Conservation (phyloP, 1,139 yeast species). For the Debaryomycetaceae sp. region DNA sequence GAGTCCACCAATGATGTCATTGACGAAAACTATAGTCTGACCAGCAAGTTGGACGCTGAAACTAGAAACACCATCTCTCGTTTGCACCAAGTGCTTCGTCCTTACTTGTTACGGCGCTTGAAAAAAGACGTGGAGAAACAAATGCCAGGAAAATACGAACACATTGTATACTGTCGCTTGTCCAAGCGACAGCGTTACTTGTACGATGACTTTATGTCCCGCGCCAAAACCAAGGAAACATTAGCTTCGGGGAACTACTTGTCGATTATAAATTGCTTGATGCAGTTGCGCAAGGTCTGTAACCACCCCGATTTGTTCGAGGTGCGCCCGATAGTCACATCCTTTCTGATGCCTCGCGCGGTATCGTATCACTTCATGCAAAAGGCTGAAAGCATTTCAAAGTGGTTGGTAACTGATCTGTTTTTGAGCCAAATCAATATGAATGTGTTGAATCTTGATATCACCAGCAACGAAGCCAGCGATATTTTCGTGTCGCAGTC, state of each 20-base stretch:
- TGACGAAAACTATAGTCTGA: conserved; percentile 30
- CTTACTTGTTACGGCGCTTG: conserved; percentile 80
- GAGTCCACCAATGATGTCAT: conserved; percentile 33
- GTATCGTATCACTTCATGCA: conserved; percentile 42
- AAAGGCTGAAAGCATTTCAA: conserved; percentile 33
- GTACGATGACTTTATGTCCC: conserved; percentile 94
- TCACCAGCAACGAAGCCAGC: conserved; percentile 36
- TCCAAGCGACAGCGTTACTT: conserved; percentile 87
- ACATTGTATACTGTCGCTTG: conserved; percentile 80
- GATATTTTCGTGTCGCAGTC: conserved; percentile 42
- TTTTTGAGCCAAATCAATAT: conserved; percentile 31
- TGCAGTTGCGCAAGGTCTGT: conserved; percentile 96
- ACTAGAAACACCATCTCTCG: conserved; percentile 79
- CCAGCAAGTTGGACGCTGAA: conserved; percentile 43
- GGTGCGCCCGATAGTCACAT: conserved; percentile 88
- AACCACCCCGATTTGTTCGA: conserved; percentile 97
- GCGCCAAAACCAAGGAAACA: conserved; percentile 92
- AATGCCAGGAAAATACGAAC: conserved; percentile 98
- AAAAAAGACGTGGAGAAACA: conserved; percentile 97
- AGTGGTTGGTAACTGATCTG: conserved; percentile 17
- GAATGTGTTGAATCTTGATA: conserved; percentile 49
- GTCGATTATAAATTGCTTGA: conserved; percentile 90
- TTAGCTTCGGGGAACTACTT: conserved; percentile 89
- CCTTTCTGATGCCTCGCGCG: conserved; percentile 63
- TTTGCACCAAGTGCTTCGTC: conserved; percentile 87